Conservation (phyloP, 345 rosid genomes). For the Brassica carinata region DNA sequence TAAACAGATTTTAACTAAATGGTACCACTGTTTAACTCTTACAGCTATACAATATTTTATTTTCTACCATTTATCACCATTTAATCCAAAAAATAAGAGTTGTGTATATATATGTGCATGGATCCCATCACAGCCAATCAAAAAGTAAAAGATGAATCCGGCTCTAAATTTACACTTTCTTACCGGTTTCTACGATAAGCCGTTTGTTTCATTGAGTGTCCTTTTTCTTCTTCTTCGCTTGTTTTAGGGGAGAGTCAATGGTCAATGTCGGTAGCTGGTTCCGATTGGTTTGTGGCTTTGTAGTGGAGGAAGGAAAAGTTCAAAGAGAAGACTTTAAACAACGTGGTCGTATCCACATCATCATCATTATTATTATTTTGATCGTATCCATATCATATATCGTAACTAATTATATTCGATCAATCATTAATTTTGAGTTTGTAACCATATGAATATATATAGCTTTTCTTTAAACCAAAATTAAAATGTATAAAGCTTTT, state of each 20-base stretch:
- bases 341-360: background rate
- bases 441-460: background rate
- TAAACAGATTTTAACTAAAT: background rate
- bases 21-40: background rate
- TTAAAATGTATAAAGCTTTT: background rate
- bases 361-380: background rate
- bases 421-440: too few relatives aligned
- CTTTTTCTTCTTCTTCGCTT: background rate
- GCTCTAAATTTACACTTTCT: background rate
- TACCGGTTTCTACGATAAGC: background rate
- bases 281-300: conserved; percentile 9
- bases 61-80: background rate
- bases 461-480: background rate
- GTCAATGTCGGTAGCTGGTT: background rate
- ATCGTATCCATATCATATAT: background rate
- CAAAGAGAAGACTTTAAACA: conserved; percentile 7
- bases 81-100: background rate
- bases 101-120: background rate
- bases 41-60: background rate
- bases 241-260: conserved; percentile 9
- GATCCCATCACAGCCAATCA: background rate
- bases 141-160: background rate
- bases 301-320: conserved; percentile 6
- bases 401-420: background rate
- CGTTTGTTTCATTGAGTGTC: background rate